Percentiles rank a stretch among this genome's conserved stretches.
Evolutionary conservation across 2,329 filamentous ascomycete species (phyloP).

Genomic region (Pseudopyricularia javanii): DNA sequence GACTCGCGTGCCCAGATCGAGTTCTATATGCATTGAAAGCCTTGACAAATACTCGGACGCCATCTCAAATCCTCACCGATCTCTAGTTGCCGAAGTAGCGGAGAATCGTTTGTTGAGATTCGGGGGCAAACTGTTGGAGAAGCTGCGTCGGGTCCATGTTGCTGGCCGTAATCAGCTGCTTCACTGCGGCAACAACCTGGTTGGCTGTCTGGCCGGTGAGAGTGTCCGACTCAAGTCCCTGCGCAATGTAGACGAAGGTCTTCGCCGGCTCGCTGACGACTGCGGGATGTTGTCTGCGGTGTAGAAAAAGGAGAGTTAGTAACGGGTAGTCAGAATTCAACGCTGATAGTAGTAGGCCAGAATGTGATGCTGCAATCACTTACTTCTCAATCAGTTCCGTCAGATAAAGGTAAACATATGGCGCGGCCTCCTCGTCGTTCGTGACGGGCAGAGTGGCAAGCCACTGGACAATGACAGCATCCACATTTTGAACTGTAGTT

Average conservation of each 20-base stretch:
- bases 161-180: slow-evolving; percentile 61
- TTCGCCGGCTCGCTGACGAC: slow-evolving; percentile 68
- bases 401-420: slow-evolving; percentile 88
- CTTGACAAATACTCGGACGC: background rate
- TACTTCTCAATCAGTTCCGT: slow-evolving; percentile 89
- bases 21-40: background rate
- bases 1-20: too few species aligned
- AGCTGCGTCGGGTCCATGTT: slow-evolving; percentile 66
- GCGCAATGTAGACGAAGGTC: slow-evolving; percentile 73
- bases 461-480: slow-evolving; percentile 74
- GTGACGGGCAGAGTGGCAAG: slow-evolving; percentile 80
- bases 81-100: slow-evolving; percentile 46
- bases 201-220: slow-evolving; percentile 73
- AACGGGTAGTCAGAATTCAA: background rate
- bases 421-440: slow-evolving; percentile 94
- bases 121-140: slow-evolving; percentile 61
- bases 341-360: background rate
- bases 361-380: slow-evolving; percentile 27
- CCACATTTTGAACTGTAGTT: slow-evolving; percentile 60
- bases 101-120: slow-evolving; percentile 70
- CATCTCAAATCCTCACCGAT: background rate
- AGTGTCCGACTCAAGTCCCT: slow-evolving; percentile 83
- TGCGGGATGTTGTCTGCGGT: slow-evolving; percentile 65
- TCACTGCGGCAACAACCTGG: slow-evolving; percentile 66
- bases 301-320: background rate